Evolutionary conservation across 2,329 filamentous ascomycete genomes (phyloP).

Genomic region (Hymenoscyphus scutula): DNA sequence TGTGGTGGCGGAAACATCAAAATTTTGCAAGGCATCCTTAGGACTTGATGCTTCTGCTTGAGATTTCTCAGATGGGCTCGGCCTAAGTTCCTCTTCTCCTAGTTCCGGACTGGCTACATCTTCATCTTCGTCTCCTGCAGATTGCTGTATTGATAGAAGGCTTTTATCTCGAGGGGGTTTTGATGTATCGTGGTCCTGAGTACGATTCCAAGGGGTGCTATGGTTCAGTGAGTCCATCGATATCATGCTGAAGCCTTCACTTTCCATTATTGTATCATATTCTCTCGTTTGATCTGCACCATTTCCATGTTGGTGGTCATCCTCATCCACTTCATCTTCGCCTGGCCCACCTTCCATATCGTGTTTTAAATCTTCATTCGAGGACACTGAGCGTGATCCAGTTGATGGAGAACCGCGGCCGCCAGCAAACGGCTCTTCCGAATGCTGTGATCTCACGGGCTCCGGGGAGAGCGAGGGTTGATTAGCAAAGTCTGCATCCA

Average conservation of each 20-base stretch:
- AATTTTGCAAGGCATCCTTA: constrained; percentile 17
- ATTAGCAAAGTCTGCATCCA: not conserved
- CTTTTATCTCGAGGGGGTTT: constrained; percentile 18
- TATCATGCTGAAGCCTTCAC: constrained; percentile 57
- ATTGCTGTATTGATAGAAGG: constrained; percentile 17
- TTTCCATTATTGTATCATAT: constrained; percentile 55
- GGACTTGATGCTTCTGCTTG: constrained; percentile 15
- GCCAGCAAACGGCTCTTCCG: not conserved
- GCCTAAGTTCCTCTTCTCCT: constrained; percentile 17
- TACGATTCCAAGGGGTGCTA: constrained; percentile 35
- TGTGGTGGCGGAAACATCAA: constrained; percentile 9
- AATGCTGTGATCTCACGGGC: not conserved
- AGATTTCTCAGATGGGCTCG: constrained; percentile 21
- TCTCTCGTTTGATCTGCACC: constrained; percentile 34
- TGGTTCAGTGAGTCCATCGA: constrained; percentile 49
- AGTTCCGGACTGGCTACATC: constrained; percentile 25
- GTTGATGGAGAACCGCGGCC: not conserved
- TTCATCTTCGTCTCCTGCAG: constrained; percentile 17
- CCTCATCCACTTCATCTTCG: constrained; percentile 1
- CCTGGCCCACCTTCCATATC: not conserved
- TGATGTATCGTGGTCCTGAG: constrained; percentile 16
- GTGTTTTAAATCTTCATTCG: not conserved
- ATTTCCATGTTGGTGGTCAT: constrained; percentile 7
- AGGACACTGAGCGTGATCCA: not conserved
- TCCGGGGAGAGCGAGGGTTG: not conserved